Base-by-base conservation (phyloP, 2,329 filamentous ascomycete genomes). In the Aspergillus sp. region DNA sequence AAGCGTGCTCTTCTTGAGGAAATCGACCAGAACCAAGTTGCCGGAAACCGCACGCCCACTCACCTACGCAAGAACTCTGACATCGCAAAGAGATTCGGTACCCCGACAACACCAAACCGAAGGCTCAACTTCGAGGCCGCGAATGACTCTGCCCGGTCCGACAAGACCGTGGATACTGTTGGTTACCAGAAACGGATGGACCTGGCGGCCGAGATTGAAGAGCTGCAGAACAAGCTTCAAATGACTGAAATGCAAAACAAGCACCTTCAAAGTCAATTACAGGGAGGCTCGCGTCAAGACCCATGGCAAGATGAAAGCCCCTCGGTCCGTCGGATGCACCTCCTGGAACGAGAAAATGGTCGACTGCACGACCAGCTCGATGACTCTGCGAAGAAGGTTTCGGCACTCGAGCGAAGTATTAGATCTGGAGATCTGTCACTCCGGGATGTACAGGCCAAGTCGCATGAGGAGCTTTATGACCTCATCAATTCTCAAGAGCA, bases 171-270 rank as follows among this genome's bases (percentile, higher is more conserved):
- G 24, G 94, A 97, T 73, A 90, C 92, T 16, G 81, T 92, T 47
- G 89, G 88, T 65, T 91, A 91, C 77, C 94, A 95, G 78, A 92
- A 90, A 70, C 88, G 90, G 45, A 94, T 96, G 88, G 94, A 98
- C 72, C 81, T 96, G 60, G 95, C 93, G 70, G 86, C 91, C 3
- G 93, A 98, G 69, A 82, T 97, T 12, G 94, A 98, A 73, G 88
- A 96, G 75, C 83, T 96, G 26, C 94, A 97, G 73, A 97, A 96
- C 73, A 92, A 96, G 73, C 84, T 98, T 54, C 94, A 98, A 71
- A 86, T 98, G 73, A 88, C 90, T 4, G 90, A 97, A 75, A 96
- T 98, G 91, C 91, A 96, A 68, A 97, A 96, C 76, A 88, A 90
- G 36, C 93, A 98, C 70, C 85, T 98, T 6, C 91, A 96, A 72